phyloP scores from a whole-genome alignment of 345 rosid genomes.

The Microthlaspi erraticum region DNA sequence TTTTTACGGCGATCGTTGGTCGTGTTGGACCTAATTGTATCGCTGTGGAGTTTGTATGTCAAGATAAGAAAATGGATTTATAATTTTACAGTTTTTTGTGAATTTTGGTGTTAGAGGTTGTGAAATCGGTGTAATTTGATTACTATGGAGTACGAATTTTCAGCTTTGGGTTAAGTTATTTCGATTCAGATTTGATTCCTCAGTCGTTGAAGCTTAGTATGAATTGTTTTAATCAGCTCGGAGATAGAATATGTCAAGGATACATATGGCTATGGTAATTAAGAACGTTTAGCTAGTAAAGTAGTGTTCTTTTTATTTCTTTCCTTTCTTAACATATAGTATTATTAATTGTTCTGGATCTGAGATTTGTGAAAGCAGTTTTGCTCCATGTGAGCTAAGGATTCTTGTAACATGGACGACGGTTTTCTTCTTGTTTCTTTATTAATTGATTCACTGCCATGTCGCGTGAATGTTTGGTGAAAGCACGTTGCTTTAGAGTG shows the following conservation, averaged over 20 bases:
- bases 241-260: slow-evolving; percentile 15
- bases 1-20: too few species aligned
- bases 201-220: background rate
- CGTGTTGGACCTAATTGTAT: too few species aligned
- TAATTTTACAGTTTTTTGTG: background rate
- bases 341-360: slow-evolving; percentile 1
- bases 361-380: slow-evolving; percentile 11
- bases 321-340: too few species aligned
- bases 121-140: background rate
- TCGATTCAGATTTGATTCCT: background rate
- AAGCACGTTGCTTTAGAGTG: slow-evolving; percentile 28
- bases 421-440: slow-evolving; percentile 4
- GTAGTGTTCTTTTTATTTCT: background rate
- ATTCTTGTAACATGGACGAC: slow-evolving; percentile 23
- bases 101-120: background rate
- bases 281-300: too few species aligned
- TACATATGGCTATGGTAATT: background rate
- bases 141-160: background rate
- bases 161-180: background rate
- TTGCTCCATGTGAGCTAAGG: slow-evolving; percentile 25
- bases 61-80: background rate
- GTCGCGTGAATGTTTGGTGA: slow-evolving; percentile 34
- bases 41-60: background rate
- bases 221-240: background rate
- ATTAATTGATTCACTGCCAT: slow-evolving; percentile 22